Percentiles rank a stretch among this genome's conserved stretches.
Evolutionary conservation across 148 eudicot species (phyloP).

Genomic region (Rhododendron henanense): DNA sequence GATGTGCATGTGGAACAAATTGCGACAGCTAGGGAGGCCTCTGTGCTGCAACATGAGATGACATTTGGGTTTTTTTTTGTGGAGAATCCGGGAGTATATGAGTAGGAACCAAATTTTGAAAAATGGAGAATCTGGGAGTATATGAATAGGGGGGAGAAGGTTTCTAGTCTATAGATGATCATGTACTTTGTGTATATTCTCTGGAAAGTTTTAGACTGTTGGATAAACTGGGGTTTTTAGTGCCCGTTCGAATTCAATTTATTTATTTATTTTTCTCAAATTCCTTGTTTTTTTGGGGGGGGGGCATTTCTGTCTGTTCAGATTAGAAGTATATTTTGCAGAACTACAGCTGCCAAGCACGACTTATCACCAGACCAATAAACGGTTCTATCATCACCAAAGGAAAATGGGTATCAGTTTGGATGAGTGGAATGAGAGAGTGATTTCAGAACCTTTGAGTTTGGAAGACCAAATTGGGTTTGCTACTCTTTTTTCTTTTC

Average conservation of each 20-base stretch:
- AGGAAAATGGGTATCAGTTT: no score
- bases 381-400: background rate
- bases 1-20: conserved; percentile 91
- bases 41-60: conserved; percentile 89
- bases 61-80: conserved; percentile 16
- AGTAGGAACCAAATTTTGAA: background rate
- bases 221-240: conserved; percentile 17
- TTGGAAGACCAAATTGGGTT: no score
- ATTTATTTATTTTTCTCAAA: conserved; percentile 18
- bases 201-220: conserved; percentile 10
- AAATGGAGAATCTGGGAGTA: background rate
- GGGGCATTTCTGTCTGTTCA: background rate
- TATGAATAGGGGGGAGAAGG: background rate
- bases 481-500: no score
- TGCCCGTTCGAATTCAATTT: conserved; percentile 19
- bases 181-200: conserved; percentile 22
- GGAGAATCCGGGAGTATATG: conserved; percentile 9
- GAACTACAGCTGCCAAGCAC: background rate
- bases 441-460: no score
- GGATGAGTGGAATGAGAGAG: no score
- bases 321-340: background rate
- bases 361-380: background rate
- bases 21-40: conserved; percentile 51
- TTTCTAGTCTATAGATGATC: conserved; percentile 27
- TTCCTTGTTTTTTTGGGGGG: background rate